Evolutionary conservation across 2,329 filamentous ascomycete genomes (phyloP), one percentile per base, ranked within the genome.

Genomic region (Delphinella strobiligena): DNA sequence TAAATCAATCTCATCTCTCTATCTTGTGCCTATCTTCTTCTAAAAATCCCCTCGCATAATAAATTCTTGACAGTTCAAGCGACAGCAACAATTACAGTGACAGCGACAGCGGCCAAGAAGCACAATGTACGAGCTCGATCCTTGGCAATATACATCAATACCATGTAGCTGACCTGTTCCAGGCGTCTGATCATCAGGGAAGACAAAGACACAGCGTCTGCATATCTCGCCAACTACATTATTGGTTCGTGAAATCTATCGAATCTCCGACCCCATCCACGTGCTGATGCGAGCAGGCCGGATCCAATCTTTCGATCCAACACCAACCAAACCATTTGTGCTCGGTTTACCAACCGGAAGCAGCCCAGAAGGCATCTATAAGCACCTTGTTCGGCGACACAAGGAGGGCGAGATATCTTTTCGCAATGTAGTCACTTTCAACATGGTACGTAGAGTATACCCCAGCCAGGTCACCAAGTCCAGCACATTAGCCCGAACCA

Each of bases 141-240:
- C n/a, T n/a, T n/a, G n/a, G n/a, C n/a, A n/a, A n/a, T n/a, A n/a
- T n/a, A n/a, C n/a, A n/a, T n/a, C n/a, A n/a, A n/a, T n/a, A n/a
- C n/a, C 5, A 3, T 8, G 7, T 5, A 14, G n/a, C 17, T n/a
- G 34, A 14, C 34, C 19, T 34, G 37, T 31, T 17, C 12, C 51
- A 91, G 85, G 84, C 79, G 83, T 66, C 75, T 91, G 54, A 88
- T 91, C 61, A 82, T 91, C 56, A 74, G 82, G 58, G 78, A 88
- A 59, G 72, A 85, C 53, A 70, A 80, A 50, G 61, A 69, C 40
- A 66, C 71, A 46, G 81, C 81, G 41, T 84, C 82, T 54, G 68
- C 71, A 51, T 87, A 88, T 60, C 81, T 88, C 49, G 82, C 83
- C 45, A 78, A 84, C 59, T 87, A 89, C 62, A 80, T 91, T 51